Evolutionary conservation across 2,329 filamentous ascomycete genomes (phyloP), one percentile per base, ranked within the genome.

Genomic region (Epicoccum nigrum): DNA sequence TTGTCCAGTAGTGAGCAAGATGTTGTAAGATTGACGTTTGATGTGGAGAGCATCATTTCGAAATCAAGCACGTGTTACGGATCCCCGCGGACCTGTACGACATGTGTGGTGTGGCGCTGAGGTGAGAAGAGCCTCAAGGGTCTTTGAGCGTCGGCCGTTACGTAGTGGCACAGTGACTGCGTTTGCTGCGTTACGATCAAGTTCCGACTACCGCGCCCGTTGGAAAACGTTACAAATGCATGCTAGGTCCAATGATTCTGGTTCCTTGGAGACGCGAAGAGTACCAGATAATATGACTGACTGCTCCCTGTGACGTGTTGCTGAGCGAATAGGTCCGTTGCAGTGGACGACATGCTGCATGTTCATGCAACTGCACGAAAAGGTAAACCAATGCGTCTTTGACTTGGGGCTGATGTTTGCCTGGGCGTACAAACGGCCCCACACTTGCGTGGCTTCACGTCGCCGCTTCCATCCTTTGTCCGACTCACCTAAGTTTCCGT

Each of bases 371-470:
- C n/a, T 31, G 12, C 27, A 13, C 38, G 11, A n/a, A 32, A 37
- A 2, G 9, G 45, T 28, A 5, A 7, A 21, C 33, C 21, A 20
- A 33, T 21, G 34, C 35, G 37, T 44, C 28, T 41, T 41, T 38
- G 25, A 23, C 32, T 13, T 35, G 27, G 19, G n/a, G 11, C n/a
- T 52, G 49, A 43, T 32, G 15, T 43, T 19, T 21, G 7, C 16
- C 16, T 30, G 8, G 49, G 45, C 19, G 38, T 27, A 38, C 49
- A 20, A 39, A 46, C 49, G 49, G 43, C 49, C 45, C 49, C 49
- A 43, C 38, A 19, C 27, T 39, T 28, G 41, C 15, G 47, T 45
- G 21, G 35, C 40, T n/a, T 20, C 21, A 23, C 27, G 32, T 44
- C 17, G 17, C 17, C 25, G 15, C 23, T 20, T 37, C 39, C 33